Base-by-base conservation (phyloP, 2,329 filamentous ascomycete genomes). In the Calonectria pauciramosa region DNA sequence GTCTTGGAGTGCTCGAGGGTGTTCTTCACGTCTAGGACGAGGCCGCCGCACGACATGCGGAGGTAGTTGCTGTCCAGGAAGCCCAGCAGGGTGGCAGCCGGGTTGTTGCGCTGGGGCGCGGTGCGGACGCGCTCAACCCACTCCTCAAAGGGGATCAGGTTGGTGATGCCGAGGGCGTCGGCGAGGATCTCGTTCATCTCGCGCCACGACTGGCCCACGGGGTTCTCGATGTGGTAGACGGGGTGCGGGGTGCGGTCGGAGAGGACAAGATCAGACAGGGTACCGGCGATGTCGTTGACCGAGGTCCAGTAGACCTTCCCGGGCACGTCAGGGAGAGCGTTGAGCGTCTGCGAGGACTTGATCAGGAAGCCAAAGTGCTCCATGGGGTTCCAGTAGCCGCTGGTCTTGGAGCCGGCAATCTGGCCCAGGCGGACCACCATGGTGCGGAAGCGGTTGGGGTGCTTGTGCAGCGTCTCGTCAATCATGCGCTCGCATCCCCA, bases 301-400 rank as follows among this genome's bases (percentile, higher is more conserved):
- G 68, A 34, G 7, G 59, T 65, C 68, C 68, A 71, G 47, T 56
- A 65, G 34, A 71, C 68, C 16, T 54, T 65, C 9, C 68, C 68
- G 18, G 26, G 34, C 20, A 71, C 77, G 0, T 79, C 78, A 0
- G 77, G 77, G 2, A 65, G 10, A 1, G 60, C 60, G 41, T 65
- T 65, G 38, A 79, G 13, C 1, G 77, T 79, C 59, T 79, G 77
- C 0, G 77, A 79, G 0, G 77, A 79, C 20, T 79, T 79, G n/a
- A 79, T 71, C 1, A 79, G 52, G n/a, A 79, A 79, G 0, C 77
- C 77, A 8, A 79, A 79, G 28, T 79, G 77, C 18, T 79, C 77
- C 77, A 79, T 79, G 0, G 77, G 77, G 68, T 79, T 79, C 77
- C 77, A 79, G 38, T 79, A 79, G 0, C 77, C 77, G 14, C 77